Evolutionary conservation across 495 filamentous ascomycete species (phyloP), one percentile per base, ranked within the genome.

Genomic region (Pseudevernia furfuracea): DNA sequence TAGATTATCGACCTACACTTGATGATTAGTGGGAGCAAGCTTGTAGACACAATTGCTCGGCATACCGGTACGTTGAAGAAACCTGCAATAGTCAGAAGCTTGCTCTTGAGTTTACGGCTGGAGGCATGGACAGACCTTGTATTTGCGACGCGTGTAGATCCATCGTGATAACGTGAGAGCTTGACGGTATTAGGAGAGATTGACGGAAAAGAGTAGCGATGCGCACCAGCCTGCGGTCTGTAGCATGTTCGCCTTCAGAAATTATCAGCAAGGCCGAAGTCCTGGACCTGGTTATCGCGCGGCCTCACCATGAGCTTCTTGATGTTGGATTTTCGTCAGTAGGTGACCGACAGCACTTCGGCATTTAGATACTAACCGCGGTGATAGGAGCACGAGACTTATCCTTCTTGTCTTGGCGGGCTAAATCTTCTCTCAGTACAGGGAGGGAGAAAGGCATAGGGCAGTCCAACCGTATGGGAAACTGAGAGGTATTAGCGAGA

Each of bases 371-470:
- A 34, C 52, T 32, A 10, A 57, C 62, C 39, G 41, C 58, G 1
- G 48, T 68, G 59, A 80, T 81, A 19, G 92, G 92, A 34, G 93
- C 94, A 63, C 94, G 85, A 55, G 86, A 89, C 80, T 96, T 96
- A 77, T 97, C 94, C 77, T 98, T 98, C 81, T 98, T 98, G 80
- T 98, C 94, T 77, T 98, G 94, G 36, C 94, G 90, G 37, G 41
- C 37, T 55, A 55, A 7, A 23, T 10, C 0, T 21, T 19, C 3
- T 55, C 17, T 55, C 17, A 55, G 30, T 34, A 55, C 15, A 55
- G 15, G 7, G 8, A 21, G 15, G 3, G 15, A 55, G 6, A 55
- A 6, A 34, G 2, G 52, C 28, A 3, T 34, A 34, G 28, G 0
- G 17, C 15, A 34, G 28, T 34, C 52, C 3, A 34, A 55, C 52